Conservation (phyloP, 2,329 filamentous ascomycete species). For the Fusarium papillatum region DNA sequence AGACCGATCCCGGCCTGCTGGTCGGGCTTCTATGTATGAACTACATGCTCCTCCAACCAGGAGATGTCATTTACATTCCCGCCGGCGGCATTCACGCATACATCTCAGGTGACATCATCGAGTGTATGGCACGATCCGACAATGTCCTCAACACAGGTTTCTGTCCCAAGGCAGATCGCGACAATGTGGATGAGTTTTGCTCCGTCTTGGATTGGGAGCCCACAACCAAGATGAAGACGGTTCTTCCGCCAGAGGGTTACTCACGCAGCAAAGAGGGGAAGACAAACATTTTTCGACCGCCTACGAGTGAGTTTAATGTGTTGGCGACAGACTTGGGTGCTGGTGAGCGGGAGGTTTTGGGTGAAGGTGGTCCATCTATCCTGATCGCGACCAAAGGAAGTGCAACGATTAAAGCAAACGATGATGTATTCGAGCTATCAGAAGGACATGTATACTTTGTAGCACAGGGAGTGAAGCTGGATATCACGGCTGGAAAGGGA, state of each 20-base stretch:
- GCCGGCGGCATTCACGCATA: constrained; percentile 83
- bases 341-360: constrained; percentile 67
- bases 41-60: constrained; percentile 74
- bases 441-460: constrained; percentile 45
- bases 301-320: constrained; percentile 81
- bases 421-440: constrained; percentile 33
- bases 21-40: constrained; percentile 83
- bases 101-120: constrained; percentile 79
- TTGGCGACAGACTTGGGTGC: constrained; percentile 68
- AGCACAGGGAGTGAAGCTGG: constrained; percentile 36
- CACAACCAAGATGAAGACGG: constrained; percentile 68
- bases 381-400: constrained; percentile 39
- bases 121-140: constrained; percentile 83
- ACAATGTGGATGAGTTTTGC: constrained; percentile 74
- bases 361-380: constrained; percentile 39
- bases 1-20: constrained; percentile 74
- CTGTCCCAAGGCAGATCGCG: constrained; percentile 75
- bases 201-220: constrained; percentile 74
- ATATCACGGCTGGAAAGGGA: constrained; percentile 32
- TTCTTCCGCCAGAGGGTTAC: constrained; percentile 64
- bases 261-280: constrained; percentile 68
- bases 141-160: constrained; percentile 84
- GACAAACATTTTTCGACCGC: constrained; percentile 74
- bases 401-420: constrained; percentile 35
- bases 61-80: constrained; percentile 78